These are phyloP conservation scores for Asterophora parasitica DNA, from an alignment of 768 basidiomycete genomes.

Conservation along the genomic window DNA sequence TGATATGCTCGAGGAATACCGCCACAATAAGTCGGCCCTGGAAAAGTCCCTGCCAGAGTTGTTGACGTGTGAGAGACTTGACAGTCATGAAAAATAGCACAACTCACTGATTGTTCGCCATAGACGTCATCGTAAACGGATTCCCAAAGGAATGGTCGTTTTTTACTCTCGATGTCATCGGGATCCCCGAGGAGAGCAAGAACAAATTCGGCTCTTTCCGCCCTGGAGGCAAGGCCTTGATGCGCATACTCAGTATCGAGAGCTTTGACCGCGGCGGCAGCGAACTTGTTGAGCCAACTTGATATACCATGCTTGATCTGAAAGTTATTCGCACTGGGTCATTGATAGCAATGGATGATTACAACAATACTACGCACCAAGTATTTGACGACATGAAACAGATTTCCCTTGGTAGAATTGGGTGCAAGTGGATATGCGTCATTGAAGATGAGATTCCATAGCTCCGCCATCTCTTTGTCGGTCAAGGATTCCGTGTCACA, in stretches of 20 bases:
- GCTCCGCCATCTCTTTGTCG: background rate
- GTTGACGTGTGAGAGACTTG: background rate
- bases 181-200: background rate
- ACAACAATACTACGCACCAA: background rate
- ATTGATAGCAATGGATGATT: background rate
- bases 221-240: background rate
- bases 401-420: background rate
- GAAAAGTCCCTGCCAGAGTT: too few relatives aligned
- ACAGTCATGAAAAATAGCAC: background rate
- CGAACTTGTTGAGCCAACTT: constrained; percentile 2
- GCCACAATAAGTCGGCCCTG: background rate
- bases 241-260: background rate
- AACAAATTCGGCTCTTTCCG: background rate
- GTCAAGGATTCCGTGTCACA: background rate
- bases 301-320: constrained; percentile 3
- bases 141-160: background rate
- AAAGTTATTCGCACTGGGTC: background rate
- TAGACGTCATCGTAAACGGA: background rate
- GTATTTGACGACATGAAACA: background rate
- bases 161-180: background rate
- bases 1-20: background rate
- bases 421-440: background rate
- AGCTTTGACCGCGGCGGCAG: background rate
- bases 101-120: background rate
- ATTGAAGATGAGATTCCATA: constrained; percentile 2